Evolutionary conservation across 768 basidiomycete genomes (phyloP), one percentile per base, ranked within the genome.

Genomic region (Hydnomerulius pinastri): DNA sequence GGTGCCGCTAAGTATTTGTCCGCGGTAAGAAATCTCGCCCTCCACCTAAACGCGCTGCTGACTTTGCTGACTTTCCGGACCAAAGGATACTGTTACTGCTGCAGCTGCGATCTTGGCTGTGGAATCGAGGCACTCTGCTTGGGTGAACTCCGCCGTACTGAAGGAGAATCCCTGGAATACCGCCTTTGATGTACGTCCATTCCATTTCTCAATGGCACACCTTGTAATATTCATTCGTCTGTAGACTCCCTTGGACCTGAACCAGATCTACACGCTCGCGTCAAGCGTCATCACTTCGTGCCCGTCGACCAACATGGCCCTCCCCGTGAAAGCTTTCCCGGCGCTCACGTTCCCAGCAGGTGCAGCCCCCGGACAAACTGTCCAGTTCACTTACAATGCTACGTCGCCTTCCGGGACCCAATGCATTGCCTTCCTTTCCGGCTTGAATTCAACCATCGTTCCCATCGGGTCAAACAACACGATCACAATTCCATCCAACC

Each of bases 41-140:
- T n/a, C n/a, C n/a, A n/a, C n/a, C n/a, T n/a, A n/a, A n/a, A n/a
- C n/a, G n/a, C n/a, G n/a, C n/a, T n/a, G n/a, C n/a, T n/a, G n/a
- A n/a, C n/a, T n/a, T n/a, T n/a, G n/a, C n/a, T n/a, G n/a, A n/a
- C n/a, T n/a, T 46, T 33, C 33, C 13, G 36, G 20, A 18, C 2
- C 20, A 6, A 58, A 76, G 65, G 69, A 69, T 23, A 79, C 78
- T 62, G 60, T 81, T 17, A 78, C 79, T 4, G 75, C 77, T 15
- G 77, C 80, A 4, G 86, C 75, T 2, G 76, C 79, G 17, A 87
- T 90, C 56, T 71, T 87, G n/a, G 72, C 76, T 23, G 75, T 73
- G 37, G 81, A 84, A 64, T 70, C 78, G 43, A 72, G 80, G 33
- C n/a, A n/a, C n/a, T n/a, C n/a, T n/a, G n/a, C n/a, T n/a, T n/a